Evolutionary conservation across 352 stramenopile genomes (phyloP).

Genomic region (Globisporangium okanoganense): DNA sequence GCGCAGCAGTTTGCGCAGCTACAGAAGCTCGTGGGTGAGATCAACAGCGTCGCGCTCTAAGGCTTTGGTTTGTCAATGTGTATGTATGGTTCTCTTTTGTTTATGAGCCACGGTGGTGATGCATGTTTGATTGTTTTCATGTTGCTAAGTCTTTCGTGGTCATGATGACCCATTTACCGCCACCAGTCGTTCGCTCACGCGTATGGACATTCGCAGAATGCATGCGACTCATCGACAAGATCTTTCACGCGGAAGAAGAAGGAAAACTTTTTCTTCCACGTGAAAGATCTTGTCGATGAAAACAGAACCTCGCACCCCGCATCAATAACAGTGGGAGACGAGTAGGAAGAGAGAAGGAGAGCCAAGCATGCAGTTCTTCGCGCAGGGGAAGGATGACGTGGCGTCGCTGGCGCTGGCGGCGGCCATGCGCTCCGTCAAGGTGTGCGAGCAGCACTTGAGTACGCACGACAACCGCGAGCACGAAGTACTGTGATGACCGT

Average conservation of each 20-base stretch:
- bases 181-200: background rate
- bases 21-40: conserved; percentile 19
- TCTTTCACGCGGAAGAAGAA: conserved; percentile 5
- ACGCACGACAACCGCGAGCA: conserved; percentile 26
- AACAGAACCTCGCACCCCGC: background rate
- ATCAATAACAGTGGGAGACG: background rate
- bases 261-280: too few relatives aligned
- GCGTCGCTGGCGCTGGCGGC: conserved; percentile 22
- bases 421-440: conserved; percentile 30
- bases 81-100: background rate
- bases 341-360: background rate
- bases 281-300: too few relatives aligned
- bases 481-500: conserved; percentile 16
- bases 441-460: conserved; percentile 19
- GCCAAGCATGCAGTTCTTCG: conserved; percentile 38
- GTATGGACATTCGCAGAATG: background rate
- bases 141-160: background rate
- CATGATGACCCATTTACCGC: background rate
- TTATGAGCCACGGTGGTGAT: background rate
- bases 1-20: conserved; percentile 30
- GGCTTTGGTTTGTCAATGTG: background rate
- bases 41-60: conserved; percentile 2
- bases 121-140: too few relatives aligned
- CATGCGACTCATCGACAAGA: conserved; percentile 4
- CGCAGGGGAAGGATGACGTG: conserved; percentile 27